Percentiles rank a stretch among this genome's conserved stretches.
Conservation (phyloP, 75 land plant genomes). For the Isoetes taiwanensis region DNA sequence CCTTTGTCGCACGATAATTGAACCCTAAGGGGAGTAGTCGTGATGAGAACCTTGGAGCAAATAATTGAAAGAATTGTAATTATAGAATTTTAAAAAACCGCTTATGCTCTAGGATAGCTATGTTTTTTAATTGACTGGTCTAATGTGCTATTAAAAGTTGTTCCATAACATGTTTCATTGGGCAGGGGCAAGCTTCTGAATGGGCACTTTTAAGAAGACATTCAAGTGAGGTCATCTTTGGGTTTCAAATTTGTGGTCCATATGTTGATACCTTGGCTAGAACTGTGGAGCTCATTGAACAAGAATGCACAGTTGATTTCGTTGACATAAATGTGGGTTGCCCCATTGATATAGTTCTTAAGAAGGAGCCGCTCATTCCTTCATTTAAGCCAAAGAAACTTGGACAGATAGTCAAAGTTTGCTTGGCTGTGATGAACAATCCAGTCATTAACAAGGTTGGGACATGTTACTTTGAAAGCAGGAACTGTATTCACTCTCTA, state of each 20-base stretch:
- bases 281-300: conserved; percentile 83
- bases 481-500: conserved; percentile 67
- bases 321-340: conserved; percentile 98
- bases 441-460: conserved; percentile 95
- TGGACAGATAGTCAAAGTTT: conserved; percentile 49
- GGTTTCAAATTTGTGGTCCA: conserved; percentile 95
- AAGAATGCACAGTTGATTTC: conserved; percentile 71
- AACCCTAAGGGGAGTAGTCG: no score
- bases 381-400: conserved; percentile 70
- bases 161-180: no score
- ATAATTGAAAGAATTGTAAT: no score
- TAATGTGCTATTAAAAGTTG: no score
- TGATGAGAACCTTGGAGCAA: no score
- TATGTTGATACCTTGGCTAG: conserved; percentile 83
- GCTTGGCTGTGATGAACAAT: conserved; percentile 39
- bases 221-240: conserved; percentile 76
- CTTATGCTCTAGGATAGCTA: no score
- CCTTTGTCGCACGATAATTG: no score
- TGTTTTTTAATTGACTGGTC: no score
- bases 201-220: conserved; percentile 97
- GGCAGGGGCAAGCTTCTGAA: conserved; percentile 97
- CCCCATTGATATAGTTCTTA: conserved; percentile 90
- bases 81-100: no score
- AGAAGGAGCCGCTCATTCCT: conserved; percentile 94
- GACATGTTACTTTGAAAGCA: conserved; percentile 83